These are phyloP conservation scores for Metschnikowia proteae DNA, from an alignment of 805 yeast genomes.

Conservation along the genomic window DNA sequence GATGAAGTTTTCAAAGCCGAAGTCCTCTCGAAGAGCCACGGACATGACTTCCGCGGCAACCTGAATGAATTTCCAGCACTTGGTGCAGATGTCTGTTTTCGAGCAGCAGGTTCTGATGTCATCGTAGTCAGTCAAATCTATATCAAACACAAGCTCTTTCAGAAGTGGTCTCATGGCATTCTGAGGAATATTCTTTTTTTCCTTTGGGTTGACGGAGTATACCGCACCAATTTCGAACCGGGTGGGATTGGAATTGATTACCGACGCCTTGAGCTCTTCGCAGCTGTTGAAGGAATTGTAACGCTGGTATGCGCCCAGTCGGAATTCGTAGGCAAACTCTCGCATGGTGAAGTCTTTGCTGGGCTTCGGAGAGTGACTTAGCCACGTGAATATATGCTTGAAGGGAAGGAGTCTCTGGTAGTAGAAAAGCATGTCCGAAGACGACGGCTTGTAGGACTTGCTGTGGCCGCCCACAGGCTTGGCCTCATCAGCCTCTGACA, in stretches of 20 bases:
- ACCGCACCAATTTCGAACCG: slow-evolving; percentile 96
- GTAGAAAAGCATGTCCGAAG: slow-evolving; percentile 67
- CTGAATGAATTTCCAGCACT: slow-evolving; percentile 91
- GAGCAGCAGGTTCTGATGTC: slow-evolving; percentile 89
- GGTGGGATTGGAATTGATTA: slow-evolving; percentile 70
- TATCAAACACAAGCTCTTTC: slow-evolving; percentile 92
- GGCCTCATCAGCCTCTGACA: slow-evolving; percentile 1
- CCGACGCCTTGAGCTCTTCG: slow-evolving; percentile 76
- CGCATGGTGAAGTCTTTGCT: slow-evolving; percentile 77
- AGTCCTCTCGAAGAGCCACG: slow-evolving; percentile 72
- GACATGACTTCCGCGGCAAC: slow-evolving; percentile 78
- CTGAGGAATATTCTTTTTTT: slow-evolving; percentile 72
- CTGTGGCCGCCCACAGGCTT: slow-evolving; percentile 3
- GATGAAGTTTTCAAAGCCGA: slow-evolving; percentile 78
- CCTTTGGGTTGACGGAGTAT: slow-evolving; percentile 82
- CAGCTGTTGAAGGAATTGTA: slow-evolving; percentile 68
- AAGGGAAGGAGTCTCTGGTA: slow-evolving; percentile 74
- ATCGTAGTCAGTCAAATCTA: slow-evolving; percentile 96
- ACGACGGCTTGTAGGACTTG: slow-evolving; percentile 31
- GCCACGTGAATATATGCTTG: slow-evolving; percentile 78
- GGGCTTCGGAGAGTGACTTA: slow-evolving; percentile 78
- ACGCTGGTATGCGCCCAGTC: slow-evolving; percentile 85
- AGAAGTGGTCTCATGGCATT: slow-evolving; percentile 72
- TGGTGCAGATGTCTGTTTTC: slow-evolving; percentile 76
- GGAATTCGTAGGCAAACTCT: slow-evolving; percentile 88